Evolutionary conservation across 2,329 filamentous ascomycete genomes (phyloP).

Genomic region (Aureobasidium zeae): DNA sequence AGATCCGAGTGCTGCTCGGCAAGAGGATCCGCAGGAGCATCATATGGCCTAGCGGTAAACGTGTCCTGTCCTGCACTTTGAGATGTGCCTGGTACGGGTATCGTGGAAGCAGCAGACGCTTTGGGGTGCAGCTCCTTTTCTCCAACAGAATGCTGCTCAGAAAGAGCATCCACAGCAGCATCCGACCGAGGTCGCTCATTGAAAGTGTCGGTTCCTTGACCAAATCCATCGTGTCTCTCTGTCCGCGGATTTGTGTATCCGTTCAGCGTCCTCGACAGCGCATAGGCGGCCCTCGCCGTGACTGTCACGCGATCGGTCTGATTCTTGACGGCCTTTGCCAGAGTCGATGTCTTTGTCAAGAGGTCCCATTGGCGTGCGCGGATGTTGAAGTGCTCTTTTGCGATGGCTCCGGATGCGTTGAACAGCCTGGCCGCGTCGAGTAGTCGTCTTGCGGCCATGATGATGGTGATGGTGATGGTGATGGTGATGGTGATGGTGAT

Average conservation of each 20-base stretch:
- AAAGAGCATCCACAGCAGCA: constrained; percentile 30
- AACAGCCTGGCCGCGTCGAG: constrained; percentile 43
- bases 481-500: too few relatives aligned
- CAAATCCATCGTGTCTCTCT: constrained; percentile 13
- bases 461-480: too few relatives aligned
- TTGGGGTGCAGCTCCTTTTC: constrained; percentile 29
- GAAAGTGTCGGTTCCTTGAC: constrained; percentile 29
- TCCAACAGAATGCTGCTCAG: constrained; percentile 21
- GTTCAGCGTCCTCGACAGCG: constrained; percentile 49
- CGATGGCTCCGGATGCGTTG: constrained; percentile 39
- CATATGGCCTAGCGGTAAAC: constrained; percentile 38
- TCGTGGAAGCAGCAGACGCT: constrained; percentile 34
- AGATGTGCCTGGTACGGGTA: constrained; percentile 26
- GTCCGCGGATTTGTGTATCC: constrained; percentile 28
- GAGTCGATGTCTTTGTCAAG: constrained; percentile 54
- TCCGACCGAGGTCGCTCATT: constrained; percentile 27
- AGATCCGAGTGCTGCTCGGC: constrained; percentile 38
- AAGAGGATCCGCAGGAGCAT: constrained; percentile 43
- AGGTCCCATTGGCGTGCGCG: constrained; percentile 53
- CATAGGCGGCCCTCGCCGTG: constrained; percentile 51
- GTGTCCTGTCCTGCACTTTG: constrained; percentile 31
- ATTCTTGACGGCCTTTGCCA: constrained; percentile 52
- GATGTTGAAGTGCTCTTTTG: constrained; percentile 48
- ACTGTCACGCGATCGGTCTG: constrained; percentile 54
- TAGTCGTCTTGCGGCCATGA: constrained; percentile 45